Evolutionary conservation across 73 alveolate genomes (phyloP).

Genomic region (Tetrahymena malaccensis): DNA sequence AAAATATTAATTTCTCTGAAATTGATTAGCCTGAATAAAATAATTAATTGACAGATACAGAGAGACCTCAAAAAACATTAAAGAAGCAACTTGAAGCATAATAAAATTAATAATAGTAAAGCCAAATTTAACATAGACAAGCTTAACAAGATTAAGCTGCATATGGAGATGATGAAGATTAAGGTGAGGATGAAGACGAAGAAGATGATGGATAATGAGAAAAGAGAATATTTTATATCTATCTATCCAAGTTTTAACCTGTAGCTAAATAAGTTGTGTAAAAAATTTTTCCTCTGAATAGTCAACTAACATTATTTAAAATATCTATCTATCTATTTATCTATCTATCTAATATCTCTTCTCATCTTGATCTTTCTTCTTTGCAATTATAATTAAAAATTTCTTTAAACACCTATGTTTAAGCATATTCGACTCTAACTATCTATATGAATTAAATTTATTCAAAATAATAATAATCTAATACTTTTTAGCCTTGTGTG

Average conservation of each 20-base stretch:
- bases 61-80: background rate
- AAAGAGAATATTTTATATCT: background rate
- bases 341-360: background rate
- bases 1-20: background rate
- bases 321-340: background rate
- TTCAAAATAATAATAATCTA: background rate
- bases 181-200: background rate
- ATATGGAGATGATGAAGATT: background rate
- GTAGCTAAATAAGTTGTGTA: background rate
- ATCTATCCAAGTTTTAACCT: background rate
- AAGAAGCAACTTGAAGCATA: background rate
- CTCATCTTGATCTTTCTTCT: background rate
- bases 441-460: too few relatives aligned
- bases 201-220: background rate
- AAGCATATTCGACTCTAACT: background rate
- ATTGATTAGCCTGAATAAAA: background rate
- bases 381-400: background rate
- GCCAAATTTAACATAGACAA: background rate
- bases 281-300: background rate
- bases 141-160: background rate
- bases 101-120: background rate
- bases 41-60: background rate
- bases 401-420: background rate
- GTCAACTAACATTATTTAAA: background rate
- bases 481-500: too few relatives aligned